These are phyloP conservation scores for Diplodia seriata DNA, from an alignment of 2,329 filamentous ascomycete species.

Conservation along the genomic window DNA sequence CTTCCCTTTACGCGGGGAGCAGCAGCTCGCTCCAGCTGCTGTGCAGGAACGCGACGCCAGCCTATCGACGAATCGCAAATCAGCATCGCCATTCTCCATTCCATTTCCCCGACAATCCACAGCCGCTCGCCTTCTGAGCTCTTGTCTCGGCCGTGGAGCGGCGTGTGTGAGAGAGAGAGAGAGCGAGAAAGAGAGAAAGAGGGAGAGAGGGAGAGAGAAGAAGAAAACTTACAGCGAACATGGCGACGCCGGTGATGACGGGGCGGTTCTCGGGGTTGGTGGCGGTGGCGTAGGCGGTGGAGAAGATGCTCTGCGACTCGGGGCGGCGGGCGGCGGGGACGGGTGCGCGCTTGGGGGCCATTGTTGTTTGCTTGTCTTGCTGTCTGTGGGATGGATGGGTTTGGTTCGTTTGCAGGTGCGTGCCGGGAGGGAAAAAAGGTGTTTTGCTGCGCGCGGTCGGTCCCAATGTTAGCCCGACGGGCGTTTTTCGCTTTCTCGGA, in stretches of 20 bases:
- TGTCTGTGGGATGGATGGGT: not conserved
- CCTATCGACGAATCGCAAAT: slow-evolving; percentile 41
- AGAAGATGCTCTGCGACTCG: slow-evolving; percentile 16
- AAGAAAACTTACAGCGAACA: slow-evolving; percentile 57
- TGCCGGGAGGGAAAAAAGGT: no score
- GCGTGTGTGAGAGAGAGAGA: no score
- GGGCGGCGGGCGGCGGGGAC: not conserved
- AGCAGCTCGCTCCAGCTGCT: slow-evolving; percentile 61
- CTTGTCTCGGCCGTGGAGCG: no score
- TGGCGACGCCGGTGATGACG: slow-evolving; percentile 55
- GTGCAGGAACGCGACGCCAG: slow-evolving; percentile 60
- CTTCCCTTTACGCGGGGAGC: slow-evolving; percentile 54
- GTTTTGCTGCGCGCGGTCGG: not conserved
- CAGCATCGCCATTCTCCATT: not conserved
- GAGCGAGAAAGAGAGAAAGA: no score
- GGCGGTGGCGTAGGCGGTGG: slow-evolving; percentile 47
- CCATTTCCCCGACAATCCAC: no score
- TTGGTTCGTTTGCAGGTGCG: no score
- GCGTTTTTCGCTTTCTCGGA: not conserved
- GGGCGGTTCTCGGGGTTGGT: slow-evolving; percentile 58
- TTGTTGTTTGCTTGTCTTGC: no score
- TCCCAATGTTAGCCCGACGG: not conserved
- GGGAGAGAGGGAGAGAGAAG: no score
- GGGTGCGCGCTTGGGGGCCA: slow-evolving; percentile 25
- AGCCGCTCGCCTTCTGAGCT: no score